Conservation (phyloP, 441 rosid species). For the Aquilaria agallochum region DNA sequence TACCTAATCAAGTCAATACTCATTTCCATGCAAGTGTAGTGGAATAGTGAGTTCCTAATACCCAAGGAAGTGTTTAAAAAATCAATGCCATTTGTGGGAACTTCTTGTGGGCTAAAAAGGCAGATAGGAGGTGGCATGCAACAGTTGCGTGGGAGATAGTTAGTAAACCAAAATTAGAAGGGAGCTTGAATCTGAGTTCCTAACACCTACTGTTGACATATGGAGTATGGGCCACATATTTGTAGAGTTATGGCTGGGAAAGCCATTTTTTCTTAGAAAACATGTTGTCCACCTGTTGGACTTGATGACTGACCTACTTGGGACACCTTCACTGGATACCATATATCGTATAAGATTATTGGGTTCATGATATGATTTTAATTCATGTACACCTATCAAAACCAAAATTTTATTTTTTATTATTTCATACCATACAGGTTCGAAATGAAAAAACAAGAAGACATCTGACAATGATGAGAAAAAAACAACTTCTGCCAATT, state of each 20-base stretch:
- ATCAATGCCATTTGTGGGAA: too few species aligned
- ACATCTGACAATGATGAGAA: slow-evolving; percentile 92
- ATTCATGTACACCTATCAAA: background rate
- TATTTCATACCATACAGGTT: slow-evolving; percentile 42
- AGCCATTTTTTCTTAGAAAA: slow-evolving; percentile 90
- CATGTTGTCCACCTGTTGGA: slow-evolving; percentile 92
- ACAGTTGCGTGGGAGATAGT: too few species aligned
- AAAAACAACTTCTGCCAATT: slow-evolving; percentile 72
- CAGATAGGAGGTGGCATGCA: too few species aligned
- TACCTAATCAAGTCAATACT: too few species aligned
- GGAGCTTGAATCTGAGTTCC: too few species aligned
- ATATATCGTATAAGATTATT: slow-evolving; percentile 59
- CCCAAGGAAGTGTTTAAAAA: too few species aligned
- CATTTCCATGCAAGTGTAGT: too few species aligned
- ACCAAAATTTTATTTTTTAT: background rate
- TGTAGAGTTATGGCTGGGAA: slow-evolving; percentile 87
- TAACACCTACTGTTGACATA: slow-evolving; percentile 89
- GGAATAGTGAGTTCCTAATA: too few species aligned
- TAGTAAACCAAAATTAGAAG: too few species aligned
- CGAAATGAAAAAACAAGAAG: slow-evolving; percentile 95
- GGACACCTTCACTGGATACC: slow-evolving; percentile 89
- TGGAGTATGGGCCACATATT: slow-evolving; percentile 99
- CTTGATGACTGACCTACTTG: slow-evolving; percentile 88
- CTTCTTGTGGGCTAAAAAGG: too few species aligned
- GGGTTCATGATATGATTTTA: slow-evolving; percentile 6